These are phyloP conservation scores for Pseudocercospora vitis DNA, from an alignment of 2,329 filamentous ascomycete species.

Conservation along the genomic window DNA sequence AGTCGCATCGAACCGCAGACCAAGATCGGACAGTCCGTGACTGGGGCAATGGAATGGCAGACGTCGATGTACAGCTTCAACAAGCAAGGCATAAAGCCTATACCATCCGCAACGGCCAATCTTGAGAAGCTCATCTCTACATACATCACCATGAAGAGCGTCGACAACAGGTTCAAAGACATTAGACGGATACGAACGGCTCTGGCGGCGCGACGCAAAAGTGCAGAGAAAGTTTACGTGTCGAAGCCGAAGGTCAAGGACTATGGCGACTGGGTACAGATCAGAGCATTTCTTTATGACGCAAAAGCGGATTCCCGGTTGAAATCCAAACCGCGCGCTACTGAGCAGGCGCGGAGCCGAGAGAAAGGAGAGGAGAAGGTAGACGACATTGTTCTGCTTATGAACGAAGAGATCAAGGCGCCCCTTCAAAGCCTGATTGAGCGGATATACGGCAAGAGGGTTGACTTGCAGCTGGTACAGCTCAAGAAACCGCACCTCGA, in stretches of 20 bases:
- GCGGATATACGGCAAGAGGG: constrained; percentile 35
- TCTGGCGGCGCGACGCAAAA: constrained; percentile 26
- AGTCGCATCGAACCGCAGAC: constrained; percentile 19
- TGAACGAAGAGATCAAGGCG: constrained; percentile 20
- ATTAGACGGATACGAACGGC: constrained; percentile 26
- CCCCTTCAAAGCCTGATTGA: constrained; percentile 21
- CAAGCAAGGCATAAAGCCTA: constrained; percentile 27
- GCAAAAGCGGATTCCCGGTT: constrained; percentile 13
- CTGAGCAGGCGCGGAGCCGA: not conserved
- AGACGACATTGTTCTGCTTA: constrained; percentile 14
- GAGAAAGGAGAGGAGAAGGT: not conserved
- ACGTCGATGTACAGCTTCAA: constrained; percentile 32
- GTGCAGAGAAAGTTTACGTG: constrained; percentile 28
- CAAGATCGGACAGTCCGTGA: constrained; percentile 23
- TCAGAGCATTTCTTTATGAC: constrained; percentile 31
- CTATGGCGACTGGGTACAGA: constrained; percentile 28
- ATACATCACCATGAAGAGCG: constrained; percentile 26
- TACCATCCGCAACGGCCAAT: constrained; percentile 26
- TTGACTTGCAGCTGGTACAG: constrained; percentile 33
- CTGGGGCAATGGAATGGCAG: constrained; percentile 33
- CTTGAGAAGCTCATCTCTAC: constrained; percentile 29
- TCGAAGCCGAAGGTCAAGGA: constrained; percentile 30
- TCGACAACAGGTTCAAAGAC: constrained; percentile 25
- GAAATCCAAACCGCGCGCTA: constrained; percentile 1
- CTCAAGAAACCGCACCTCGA: constrained; percentile 34